Percentiles rank a stretch among this genome's conserved stretches.
These are phyloP conservation scores for Raffaelea albimanens DNA, from an alignment of 2,329 filamentous ascomycete species.

Conservation along the genomic window DNA sequence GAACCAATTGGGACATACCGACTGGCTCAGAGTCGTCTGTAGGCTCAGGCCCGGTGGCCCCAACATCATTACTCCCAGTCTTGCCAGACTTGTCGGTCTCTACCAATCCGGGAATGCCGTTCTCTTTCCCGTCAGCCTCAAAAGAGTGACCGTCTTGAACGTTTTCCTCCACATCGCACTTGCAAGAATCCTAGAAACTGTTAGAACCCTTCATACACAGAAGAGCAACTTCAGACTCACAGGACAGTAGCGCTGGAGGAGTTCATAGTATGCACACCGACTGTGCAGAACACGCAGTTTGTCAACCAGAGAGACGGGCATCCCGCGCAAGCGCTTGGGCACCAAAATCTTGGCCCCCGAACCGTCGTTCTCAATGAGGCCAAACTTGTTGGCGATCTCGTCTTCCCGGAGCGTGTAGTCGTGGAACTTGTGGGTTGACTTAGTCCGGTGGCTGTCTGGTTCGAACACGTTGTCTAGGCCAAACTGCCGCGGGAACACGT, in stretches of 20 bases:
- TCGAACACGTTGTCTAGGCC: slow-evolving; percentile 88
- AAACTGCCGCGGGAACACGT: slow-evolving; percentile 90
- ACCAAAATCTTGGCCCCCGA: slow-evolving; percentile 23
- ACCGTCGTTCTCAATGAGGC: slow-evolving; percentile 1
- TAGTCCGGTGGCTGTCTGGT: slow-evolving; percentile 50
- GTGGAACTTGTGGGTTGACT: slow-evolving; percentile 65
- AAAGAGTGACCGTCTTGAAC: no score
- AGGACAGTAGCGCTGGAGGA: slow-evolving; percentile 78
- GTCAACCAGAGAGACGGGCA: slow-evolving; percentile 46
- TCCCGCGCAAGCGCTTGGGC: slow-evolving; percentile 62
- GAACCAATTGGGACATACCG: slow-evolving; percentile 39
- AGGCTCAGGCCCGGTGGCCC: no score
- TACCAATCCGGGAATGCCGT: no score
- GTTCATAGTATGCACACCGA: slow-evolving; percentile 68
- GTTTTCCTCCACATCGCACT: no score
- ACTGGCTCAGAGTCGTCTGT: neutral
- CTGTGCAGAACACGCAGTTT: slow-evolving; percentile 62
- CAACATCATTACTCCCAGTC: no score
- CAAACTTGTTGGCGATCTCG: slow-evolving; percentile 51
- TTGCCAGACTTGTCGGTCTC: neutral
- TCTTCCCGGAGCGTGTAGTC: slow-evolving; percentile 81
- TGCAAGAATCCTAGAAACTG: neutral
- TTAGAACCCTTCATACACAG: neutral
- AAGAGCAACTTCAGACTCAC: no score
- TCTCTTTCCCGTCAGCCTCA: no score